phyloP scores from a whole-genome alignment of 2,329 filamentous ascomycete species.

The Leptosphaerulina australis region DNA sequence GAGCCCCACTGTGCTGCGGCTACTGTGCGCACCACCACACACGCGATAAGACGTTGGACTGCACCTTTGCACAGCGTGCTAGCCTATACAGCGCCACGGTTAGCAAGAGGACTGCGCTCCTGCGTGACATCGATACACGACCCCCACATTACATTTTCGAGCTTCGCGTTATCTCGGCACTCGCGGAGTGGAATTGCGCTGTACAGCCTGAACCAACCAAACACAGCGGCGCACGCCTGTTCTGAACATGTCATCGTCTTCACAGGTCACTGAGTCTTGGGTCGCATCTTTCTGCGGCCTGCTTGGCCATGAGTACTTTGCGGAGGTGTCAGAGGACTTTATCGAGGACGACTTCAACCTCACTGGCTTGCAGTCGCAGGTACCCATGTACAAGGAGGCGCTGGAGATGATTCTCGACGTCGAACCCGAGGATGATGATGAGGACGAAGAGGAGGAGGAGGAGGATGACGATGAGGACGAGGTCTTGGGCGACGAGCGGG shows the following conservation, averaged over 20 bases:
- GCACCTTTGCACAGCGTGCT: neutral
- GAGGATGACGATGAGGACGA: constrained; percentile 65
- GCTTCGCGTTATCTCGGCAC: constrained; percentile 30
- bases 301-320: constrained; percentile 97
- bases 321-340: constrained; percentile 97
- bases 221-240: constrained; percentile 22
- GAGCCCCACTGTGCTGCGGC: constrained; percentile 14
- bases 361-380: constrained; percentile 91
- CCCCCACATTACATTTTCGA: constrained; percentile 42
- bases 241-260: constrained; percentile 60
- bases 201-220: constrained; percentile 25
- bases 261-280: constrained; percentile 81
- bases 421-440: constrained; percentile 92
- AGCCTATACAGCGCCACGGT: neutral
- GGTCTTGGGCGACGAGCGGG: constrained; percentile 61
- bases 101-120: constrained; percentile 4
- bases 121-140: constrained; percentile 13
- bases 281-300: constrained; percentile 96
- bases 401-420: constrained; percentile 99
- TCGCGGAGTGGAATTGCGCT: constrained; percentile 28
- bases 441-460: constrained; percentile 76
- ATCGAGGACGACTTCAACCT: constrained; percentile 99
- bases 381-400: constrained; percentile 98
- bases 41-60: constrained; percentile 12
- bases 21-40: constrained; percentile 11